Evolutionary conservation across 345 rosid species (phyloP).

Genomic region (Combretum micranthum): DNA sequence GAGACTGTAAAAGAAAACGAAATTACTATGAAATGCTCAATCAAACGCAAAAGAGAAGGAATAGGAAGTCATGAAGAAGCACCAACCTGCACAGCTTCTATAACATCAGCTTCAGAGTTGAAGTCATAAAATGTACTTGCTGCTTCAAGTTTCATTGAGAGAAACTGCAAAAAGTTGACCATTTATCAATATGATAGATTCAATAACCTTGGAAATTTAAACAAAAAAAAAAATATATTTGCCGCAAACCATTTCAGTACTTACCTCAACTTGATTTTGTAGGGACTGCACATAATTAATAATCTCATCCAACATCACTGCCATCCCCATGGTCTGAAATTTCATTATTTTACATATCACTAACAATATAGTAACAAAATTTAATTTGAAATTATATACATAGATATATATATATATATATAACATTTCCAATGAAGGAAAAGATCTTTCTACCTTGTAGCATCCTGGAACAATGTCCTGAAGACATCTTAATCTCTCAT

Average conservation of each 20-base stretch:
- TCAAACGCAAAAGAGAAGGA: too few species aligned
- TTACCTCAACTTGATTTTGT: constrained; percentile 82
- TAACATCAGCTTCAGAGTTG: constrained; percentile 53
- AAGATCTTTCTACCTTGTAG: constrained; percentile 42
- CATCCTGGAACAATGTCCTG: constrained; percentile 90
- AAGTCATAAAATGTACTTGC: constrained; percentile 65
- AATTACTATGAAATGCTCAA: too few species aligned
- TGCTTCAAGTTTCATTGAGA: constrained; percentile 69
- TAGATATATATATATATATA: not conserved
- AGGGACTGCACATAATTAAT: constrained; percentile 76
- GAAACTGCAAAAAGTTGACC: constrained; percentile 39
- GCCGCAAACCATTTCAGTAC: not conserved
- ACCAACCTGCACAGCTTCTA: constrained; percentile 43
- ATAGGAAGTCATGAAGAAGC: too few species aligned
- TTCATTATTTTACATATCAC: not conserved
- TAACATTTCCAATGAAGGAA: not conserved
- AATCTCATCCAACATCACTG: constrained; percentile 77
- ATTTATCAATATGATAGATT: not conserved
- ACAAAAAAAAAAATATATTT: too few species aligned
- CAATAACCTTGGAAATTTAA: not conserved
- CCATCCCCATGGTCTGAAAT: constrained; percentile 81
- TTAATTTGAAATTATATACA: not conserved
- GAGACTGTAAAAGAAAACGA: too few species aligned
- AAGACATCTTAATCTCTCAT: constrained; percentile 59
- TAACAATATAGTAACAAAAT: not conserved